Evolutionary conservation across 306 rosid genomes (phyloP).

Genomic region (Vicia villosa): DNA sequence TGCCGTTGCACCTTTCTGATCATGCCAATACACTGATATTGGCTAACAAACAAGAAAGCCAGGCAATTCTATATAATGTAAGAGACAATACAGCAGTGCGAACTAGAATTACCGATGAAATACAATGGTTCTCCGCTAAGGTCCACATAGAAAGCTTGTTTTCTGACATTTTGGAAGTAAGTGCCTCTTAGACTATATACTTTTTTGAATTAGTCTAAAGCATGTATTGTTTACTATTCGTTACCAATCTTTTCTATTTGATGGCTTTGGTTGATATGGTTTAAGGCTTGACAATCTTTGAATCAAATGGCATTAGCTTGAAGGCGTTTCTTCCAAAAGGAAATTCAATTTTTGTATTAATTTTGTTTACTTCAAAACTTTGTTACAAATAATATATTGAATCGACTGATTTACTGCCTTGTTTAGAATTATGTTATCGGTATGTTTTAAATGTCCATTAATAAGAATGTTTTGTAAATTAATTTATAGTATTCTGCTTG

Average conservation of each 20-base stretch:
- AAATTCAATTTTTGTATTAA: not conserved
- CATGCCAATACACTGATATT: constrained; percentile 3
- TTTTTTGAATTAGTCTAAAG: not conserved
- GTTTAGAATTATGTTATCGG: not conserved
- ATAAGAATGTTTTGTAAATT: not conserved
- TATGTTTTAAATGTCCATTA: not conserved
- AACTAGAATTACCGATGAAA: not conserved
- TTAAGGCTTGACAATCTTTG: constrained; percentile 4
- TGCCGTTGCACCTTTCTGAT: not conserved
- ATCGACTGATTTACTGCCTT: not conserved
- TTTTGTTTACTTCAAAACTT: constrained; percentile 5
- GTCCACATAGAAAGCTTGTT: constrained; percentile 17
- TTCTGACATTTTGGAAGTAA: constrained; percentile 9
- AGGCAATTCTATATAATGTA: constrained; percentile 1
- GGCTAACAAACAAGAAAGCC: not conserved
- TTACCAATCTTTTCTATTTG: not conserved
- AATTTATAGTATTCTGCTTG: not conserved
- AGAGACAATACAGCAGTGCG: not conserved
- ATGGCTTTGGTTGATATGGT: not conserved
- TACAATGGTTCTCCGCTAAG: not conserved
- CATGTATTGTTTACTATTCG: not conserved
- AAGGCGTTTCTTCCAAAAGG: not conserved
- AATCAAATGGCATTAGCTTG: constrained; percentile 1
- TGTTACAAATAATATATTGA: not conserved
- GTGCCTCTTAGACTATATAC: not conserved